These are phyloP conservation scores for Planoprotostelium fungivorum DNA, from an alignment of 78 protist species.

Conservation along the genomic window DNA sequence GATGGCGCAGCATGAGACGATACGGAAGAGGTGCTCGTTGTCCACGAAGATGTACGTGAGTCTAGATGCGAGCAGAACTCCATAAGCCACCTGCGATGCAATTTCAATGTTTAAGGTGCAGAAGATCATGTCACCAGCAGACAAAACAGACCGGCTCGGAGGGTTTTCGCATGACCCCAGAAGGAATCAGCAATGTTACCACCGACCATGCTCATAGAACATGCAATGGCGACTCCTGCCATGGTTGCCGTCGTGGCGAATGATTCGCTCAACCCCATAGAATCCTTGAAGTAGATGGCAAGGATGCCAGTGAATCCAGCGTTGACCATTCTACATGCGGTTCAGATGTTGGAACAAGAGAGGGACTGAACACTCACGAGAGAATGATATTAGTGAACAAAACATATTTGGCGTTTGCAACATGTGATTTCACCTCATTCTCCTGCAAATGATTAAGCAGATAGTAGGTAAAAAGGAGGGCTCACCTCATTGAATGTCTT, in stretches of 20 bases:
- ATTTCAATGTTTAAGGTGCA: too few species aligned
- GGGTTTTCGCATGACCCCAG: not conserved
- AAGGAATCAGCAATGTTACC: not conserved
- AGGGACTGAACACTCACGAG: not conserved
- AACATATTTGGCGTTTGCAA: not conserved
- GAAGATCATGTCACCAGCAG: not conserved
- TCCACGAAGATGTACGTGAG: not conserved
- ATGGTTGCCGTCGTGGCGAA: not conserved
- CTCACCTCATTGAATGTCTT: too few species aligned
- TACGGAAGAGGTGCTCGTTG: not conserved
- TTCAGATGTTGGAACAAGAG: not conserved
- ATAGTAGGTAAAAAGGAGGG: too few species aligned
- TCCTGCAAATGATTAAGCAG: too few species aligned
- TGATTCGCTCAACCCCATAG: not conserved
- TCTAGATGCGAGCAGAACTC: not conserved
- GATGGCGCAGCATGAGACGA: not conserved
- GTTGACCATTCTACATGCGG: not conserved
- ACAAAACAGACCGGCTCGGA: not conserved
- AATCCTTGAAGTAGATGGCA: not conserved
- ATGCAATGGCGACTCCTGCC: not conserved
- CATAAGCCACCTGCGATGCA: not conserved
- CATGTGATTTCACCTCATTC: not conserved
- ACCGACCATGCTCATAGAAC: not conserved
- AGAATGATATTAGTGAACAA: not conserved
- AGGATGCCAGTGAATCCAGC: not conserved